Percentiles rank a stretch among this genome's conserved stretches.
These are phyloP conservation scores for Corymbia citriodora DNA, from an alignment of 441 rosid species.

Conservation along the genomic window DNA sequence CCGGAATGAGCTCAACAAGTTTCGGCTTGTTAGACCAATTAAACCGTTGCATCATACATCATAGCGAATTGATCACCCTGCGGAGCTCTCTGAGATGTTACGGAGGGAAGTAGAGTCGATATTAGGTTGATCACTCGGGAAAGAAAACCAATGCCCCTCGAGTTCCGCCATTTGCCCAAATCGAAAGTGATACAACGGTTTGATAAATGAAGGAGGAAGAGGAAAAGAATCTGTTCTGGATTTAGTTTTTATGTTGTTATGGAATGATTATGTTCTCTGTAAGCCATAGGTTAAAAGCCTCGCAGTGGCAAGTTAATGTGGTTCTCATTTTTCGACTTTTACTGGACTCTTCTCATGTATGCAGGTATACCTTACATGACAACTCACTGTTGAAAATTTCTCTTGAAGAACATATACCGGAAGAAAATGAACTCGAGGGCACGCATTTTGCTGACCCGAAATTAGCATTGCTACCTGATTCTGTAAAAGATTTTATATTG, in stretches of 20 bases:
- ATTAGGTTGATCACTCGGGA: not conserved
- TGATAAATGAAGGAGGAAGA: not conserved
- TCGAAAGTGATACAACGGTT: not conserved
- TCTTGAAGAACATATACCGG: conserved; percentile 24
- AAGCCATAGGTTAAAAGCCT: not conserved
- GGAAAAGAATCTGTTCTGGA: not conserved
- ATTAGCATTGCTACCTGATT: conserved; percentile 60
- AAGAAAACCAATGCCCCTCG: not conserved
- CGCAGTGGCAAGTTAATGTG: not conserved
- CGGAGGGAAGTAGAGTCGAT: not conserved
- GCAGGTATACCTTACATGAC: conserved; percentile 60
- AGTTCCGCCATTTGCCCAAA: not conserved
- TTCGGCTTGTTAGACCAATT: not conserved
- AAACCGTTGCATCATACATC: not conserved
- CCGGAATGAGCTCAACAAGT: not conserved
- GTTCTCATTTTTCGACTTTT: not conserved
- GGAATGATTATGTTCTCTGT: not conserved
- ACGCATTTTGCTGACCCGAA: conserved; percentile 23
- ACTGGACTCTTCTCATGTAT: not conserved
- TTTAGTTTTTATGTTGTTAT: not conserved
- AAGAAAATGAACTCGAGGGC: conserved; percentile 6
- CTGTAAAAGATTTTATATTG: conserved; percentile 58
- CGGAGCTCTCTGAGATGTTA: not conserved
- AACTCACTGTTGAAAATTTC: conserved; percentile 38
- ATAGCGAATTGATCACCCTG: not conserved